phyloP scores from a whole-genome alignment of 441 rosid genomes.

The Jatropha multifida region DNA sequence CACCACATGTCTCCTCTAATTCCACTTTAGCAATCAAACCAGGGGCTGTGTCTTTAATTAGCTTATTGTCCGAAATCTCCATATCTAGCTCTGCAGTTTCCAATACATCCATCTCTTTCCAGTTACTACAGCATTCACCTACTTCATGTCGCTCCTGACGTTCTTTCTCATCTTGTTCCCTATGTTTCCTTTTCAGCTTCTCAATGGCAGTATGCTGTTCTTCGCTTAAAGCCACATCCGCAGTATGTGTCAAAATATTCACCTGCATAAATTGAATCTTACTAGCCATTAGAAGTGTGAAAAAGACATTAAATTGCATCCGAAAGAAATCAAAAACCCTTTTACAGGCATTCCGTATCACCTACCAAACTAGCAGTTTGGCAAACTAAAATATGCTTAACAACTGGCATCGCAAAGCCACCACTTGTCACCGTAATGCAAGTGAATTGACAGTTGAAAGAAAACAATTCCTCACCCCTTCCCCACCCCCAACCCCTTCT shows the following conservation, averaged over 20 bases:
- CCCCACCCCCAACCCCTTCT: too few relatives aligned
- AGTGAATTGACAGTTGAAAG: not conserved
- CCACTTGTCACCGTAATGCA: not conserved
- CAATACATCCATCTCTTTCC: conserved; percentile 20
- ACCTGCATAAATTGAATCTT: conserved; percentile 44
- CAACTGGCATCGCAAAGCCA: not conserved
- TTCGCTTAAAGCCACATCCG: conserved; percentile 49
- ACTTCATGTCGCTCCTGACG: conserved; percentile 12
- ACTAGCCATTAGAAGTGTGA: not conserved
- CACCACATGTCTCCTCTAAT: conserved; percentile 50
- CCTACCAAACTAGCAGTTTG: not conserved
- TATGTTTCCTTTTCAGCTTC: conserved; percentile 57
- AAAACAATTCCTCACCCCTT: not conserved
- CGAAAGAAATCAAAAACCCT: not conserved
- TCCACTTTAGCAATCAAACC: not conserved
- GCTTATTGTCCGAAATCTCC: conserved; percentile 17
- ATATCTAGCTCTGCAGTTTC: conserved; percentile 17
- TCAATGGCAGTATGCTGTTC: conserved; percentile 51
- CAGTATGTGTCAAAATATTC: conserved; percentile 77
- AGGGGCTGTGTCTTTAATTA: conserved; percentile 3
- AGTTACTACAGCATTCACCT: conserved; percentile 7
- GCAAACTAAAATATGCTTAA: not conserved
- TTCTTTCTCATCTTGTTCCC: conserved; percentile 63
- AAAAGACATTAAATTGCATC: not conserved
- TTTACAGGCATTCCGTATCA: not conserved